These are phyloP conservation scores for Aspergillus haitiensis DNA, from an alignment of 495 filamentous ascomycete species.

Conservation along the genomic window DNA sequence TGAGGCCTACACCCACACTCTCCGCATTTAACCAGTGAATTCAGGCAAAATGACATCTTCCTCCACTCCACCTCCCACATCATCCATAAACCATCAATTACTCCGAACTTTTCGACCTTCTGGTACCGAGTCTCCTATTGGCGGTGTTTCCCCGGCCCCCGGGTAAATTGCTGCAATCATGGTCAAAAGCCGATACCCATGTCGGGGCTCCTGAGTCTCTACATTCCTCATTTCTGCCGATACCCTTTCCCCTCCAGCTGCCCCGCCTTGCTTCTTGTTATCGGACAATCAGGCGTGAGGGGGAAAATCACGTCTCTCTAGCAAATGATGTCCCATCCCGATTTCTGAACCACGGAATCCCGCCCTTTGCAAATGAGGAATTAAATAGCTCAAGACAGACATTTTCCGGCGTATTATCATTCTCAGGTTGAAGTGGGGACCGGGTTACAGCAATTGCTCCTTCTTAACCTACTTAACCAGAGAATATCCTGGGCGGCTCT, in stretches of 20 bases:
- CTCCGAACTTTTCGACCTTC: not conserved
- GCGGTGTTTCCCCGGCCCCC: slow-evolving; percentile 5
- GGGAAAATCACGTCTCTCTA: not conserved
- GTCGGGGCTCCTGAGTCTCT: not conserved
- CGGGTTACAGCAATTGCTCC: not conserved
- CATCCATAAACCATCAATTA: not conserved
- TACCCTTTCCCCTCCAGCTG: not conserved
- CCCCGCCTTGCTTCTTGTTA: slow-evolving; percentile 14
- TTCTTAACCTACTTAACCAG: slow-evolving; percentile 1
- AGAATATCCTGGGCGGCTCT: not conserved
- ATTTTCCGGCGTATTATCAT: not conserved
- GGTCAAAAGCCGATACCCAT: not conserved
- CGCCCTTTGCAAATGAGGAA: slow-evolving; percentile 30
- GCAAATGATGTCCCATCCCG: not conserved
- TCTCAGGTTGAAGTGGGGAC: not conserved
- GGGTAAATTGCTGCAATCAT: slow-evolving; percentile 19
- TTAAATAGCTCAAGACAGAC: slow-evolving; percentile 1
- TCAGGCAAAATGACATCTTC: not conserved
- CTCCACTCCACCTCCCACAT: slow-evolving; percentile 1
- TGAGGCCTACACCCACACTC: not conserved
- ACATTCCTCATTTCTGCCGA: not conserved
- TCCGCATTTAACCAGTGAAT: slow-evolving; percentile 1
- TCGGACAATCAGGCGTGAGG: slow-evolving; percentile 11
- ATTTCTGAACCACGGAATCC: slow-evolving; percentile 19
- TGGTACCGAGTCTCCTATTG: slow-evolving; percentile 4